A percentile compares a stretch with the other conserved stretches of the same genome.
Evolutionary conservation across 2,329 filamentous ascomycete genomes (phyloP).

Genomic region (Lizonia empirigonia): DNA sequence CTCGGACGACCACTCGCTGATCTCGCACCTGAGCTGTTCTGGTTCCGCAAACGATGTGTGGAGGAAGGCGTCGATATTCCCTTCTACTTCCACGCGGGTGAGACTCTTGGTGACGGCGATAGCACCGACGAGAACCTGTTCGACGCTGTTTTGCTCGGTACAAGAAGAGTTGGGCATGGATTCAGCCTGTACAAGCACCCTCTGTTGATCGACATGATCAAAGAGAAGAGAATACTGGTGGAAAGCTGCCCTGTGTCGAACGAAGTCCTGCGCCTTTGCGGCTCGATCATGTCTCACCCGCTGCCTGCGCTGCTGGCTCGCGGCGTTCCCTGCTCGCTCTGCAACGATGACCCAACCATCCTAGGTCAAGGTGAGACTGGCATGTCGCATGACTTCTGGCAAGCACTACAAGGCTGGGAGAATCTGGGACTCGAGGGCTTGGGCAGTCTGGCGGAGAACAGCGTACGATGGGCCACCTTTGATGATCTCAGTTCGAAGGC

Average conservation of each 20-base stretch:
- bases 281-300: conserved; percentile 76
- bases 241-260: conserved; percentile 93
- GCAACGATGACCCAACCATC: conserved; percentile 90
- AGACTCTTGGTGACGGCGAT: conserved; percentile 80
- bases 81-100: conserved; percentile 95
- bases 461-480: conserved; percentile 85
- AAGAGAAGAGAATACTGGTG: conserved; percentile 83
- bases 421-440: conserved; percentile 88
- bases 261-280: conserved; percentile 80
- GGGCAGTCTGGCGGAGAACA: conserved; percentile 88
- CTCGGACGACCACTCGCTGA: conserved; percentile 75
- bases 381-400: conserved; percentile 94
- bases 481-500: conserved; percentile 75
- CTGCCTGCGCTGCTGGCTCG: conserved; percentile 83
- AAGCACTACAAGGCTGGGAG: conserved; percentile 87
- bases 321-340: conserved; percentile 81
- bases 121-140: conserved; percentile 83
- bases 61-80: conserved; percentile 80
- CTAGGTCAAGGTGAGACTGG: conserved; percentile 81
- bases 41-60: conserved; percentile 86
- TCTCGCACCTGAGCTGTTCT: conserved; percentile 83
- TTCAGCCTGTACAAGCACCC: conserved; percentile 92
- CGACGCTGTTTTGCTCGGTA: conserved; percentile 85
- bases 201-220: conserved; percentile 83
- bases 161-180: conserved; percentile 85